A percentile compares a stretch with the other conserved stretches of the same genome.
Evolutionary conservation across 2,329 filamentous ascomycete genomes (phyloP).

Genomic region (Neofusicoccum umdonicola): DNA sequence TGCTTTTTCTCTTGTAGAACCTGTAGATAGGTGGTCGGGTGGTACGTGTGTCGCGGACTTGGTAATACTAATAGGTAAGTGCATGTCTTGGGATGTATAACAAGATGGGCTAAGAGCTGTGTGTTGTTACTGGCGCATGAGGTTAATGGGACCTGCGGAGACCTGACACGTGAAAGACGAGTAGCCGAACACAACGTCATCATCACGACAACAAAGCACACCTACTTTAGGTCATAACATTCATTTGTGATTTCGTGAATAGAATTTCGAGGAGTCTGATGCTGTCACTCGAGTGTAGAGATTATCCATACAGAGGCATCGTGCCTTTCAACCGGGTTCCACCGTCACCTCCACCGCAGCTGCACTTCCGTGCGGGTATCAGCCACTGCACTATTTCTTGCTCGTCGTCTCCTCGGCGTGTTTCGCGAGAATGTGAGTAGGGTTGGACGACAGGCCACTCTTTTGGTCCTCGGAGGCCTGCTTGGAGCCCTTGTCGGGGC

Average conservation of each 20-base stretch:
- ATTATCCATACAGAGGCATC: background rate
- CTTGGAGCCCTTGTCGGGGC: slow-evolving; percentile 46
- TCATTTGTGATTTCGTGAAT: background rate
- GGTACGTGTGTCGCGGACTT: too few relatives aligned
- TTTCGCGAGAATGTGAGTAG: slow-evolving; percentile 62
- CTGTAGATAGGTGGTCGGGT: too few relatives aligned
- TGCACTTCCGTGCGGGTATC: slow-evolving; percentile 3
- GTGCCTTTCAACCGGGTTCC: background rate
- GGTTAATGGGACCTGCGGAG: too few relatives aligned
- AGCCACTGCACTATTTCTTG: slow-evolving; percentile 40
- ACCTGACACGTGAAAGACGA: background rate
- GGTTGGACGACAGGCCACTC: slow-evolving; percentile 59
- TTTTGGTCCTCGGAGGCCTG: slow-evolving; percentile 52
- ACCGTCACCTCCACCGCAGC: background rate
- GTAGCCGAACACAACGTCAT: background rate
- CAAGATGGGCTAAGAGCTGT: too few relatives aligned
- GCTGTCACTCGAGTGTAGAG: background rate
- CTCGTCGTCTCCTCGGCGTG: slow-evolving; percentile 59
- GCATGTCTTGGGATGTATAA: too few relatives aligned
- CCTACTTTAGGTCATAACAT: background rate
- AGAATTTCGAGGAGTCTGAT: background rate
- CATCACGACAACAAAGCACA: background rate
- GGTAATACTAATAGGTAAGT: too few relatives aligned
- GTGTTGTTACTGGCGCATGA: too few relatives aligned
- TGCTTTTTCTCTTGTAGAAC: too few relatives aligned